phyloP scores from a whole-genome alignment of 2,329 filamentous ascomycete species.

The Aspergillus neoniger region DNA sequence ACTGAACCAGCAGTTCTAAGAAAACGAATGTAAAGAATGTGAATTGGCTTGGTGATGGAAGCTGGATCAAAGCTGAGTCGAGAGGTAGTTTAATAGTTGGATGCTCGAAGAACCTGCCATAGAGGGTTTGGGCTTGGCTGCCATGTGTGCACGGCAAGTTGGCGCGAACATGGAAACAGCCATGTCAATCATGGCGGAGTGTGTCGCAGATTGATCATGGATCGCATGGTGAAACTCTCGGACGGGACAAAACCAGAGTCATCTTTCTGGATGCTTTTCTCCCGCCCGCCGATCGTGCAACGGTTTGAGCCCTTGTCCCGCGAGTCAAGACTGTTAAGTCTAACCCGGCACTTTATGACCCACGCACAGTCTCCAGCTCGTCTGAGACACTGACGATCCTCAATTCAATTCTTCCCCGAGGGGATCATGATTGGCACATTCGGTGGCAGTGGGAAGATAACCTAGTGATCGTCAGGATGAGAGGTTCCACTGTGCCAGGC shows the following conservation, averaged over 20 bases:
- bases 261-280: background rate
- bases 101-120: background rate
- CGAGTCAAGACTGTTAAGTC: background rate
- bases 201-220: background rate
- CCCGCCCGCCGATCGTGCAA: slow-evolving; percentile 1
- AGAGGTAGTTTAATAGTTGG: background rate
- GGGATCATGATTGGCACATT: background rate
- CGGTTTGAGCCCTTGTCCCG: background rate
- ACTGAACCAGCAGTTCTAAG: slow-evolving; percentile 14
- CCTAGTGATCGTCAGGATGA: background rate
- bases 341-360: background rate
- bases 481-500: background rate
- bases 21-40: background rate
- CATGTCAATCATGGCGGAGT: slow-evolving; percentile 1
- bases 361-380: background rate
- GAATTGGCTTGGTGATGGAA: background rate
- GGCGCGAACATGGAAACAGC: background rate
- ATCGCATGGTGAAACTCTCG: slow-evolving; percentile 3
- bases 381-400: background rate
- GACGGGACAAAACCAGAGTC: background rate
- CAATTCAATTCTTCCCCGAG: background rate
- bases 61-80: background rate
- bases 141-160: background rate
- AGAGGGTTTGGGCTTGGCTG: background rate
- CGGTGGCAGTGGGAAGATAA: background rate